Evolutionary conservation across 208 protist genomes (phyloP), one percentile per base, ranked within the genome.

Genomic region (Novymonas esmeraldas): DNA sequence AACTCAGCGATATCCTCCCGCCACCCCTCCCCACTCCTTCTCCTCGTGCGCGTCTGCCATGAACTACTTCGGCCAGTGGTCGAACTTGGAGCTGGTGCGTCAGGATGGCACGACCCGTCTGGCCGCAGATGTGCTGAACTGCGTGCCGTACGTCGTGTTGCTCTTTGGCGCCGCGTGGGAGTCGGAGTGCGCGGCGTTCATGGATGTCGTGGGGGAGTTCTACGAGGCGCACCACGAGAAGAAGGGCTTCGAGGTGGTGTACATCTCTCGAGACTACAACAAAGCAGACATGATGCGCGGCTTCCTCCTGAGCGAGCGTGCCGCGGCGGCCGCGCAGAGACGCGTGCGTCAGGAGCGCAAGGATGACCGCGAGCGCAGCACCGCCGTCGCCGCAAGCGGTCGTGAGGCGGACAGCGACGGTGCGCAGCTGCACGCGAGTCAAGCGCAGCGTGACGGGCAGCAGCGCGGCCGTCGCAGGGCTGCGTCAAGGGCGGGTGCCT

Each of bases 1-100:
- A n/a, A n/a, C n/a, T n/a, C n/a, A n/a, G n/a, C 11, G 6, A 59
- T 59, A 44, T n/a, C 33, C 33, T 29, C 20, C 9, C 9, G 28
- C 34, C 24, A n/a, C n/a, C n/a, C n/a, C 20, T 41, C 33, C 9
- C 9, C 54, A 7, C 54, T 59, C 7, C 34, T 34, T 59, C 24
- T 44, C 6, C 39, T 51, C 46, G n/a, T 16, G 6, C 10, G 10
- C 46, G n/a, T n/a, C n/a, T n/a, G n/a, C 34, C 42, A 76, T 75
- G 65, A 82, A 85, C 34, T 85, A 82, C 61, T 77, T 85, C 52
- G 74, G 64, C 0, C 80, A 85, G 58, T 85, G 80, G 80, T 73
- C 80, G 0, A 63, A 78, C 24, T 38, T 85, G 3, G 39, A 59
- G 34, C 59, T 82, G 6, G 6, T 85, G 28, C 57, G 63, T 10